Base-by-base conservation (phyloP, 2,329 filamentous ascomycete species). In the Celoporthe dispersa region DNA sequence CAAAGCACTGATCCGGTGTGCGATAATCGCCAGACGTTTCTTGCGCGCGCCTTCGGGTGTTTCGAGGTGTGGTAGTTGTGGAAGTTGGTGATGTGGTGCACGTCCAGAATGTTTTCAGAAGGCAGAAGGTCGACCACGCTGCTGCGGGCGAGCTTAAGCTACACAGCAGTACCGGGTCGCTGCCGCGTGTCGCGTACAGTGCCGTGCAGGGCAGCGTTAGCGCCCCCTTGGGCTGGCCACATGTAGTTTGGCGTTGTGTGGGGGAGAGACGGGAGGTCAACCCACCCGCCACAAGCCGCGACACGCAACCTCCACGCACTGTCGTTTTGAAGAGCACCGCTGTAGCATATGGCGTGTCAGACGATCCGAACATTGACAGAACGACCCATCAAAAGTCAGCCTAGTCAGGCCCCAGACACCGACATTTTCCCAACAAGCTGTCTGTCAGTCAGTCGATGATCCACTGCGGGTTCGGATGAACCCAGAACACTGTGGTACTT, bases 301-400 rank as follows among this genome's bases (percentile, higher is more conserved):
- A 33, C 53, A 31, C 25, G 44, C 44, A n/a, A n/a, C 44, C 9
- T 33, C 28, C 25, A 57, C 53, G 53, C 53, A 57, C 53, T 57
- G 28, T 57, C 28, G 28, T 31, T 57, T 55, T 33, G 25, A 16
- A 19, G 14, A 33, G 53, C 53, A 57, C 28, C 28, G 25, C 53
- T 57, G 53, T 19, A 57, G 53, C 53, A 57, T 33, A 9, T 31
- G 53, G 16, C 14, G 53, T 57, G 53, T 57, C 53, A 57, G 12
- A 57, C 53, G 28, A 33, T 57, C 53, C 53, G 53, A 57, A 57
- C 53, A 19, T 57, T 57, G 53, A 57, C 53, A 57, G 19, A 31
- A 14, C 25, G 51, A 12, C 53, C 53, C 53, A 48, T 48, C 44
- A 48, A n/a, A 48, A 31, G 28, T 57, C 53, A 57, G 53, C 53